phyloP scores from a whole-genome alignment of 176 grass and related monocot species.

The Neostapfia colusana region DNA sequence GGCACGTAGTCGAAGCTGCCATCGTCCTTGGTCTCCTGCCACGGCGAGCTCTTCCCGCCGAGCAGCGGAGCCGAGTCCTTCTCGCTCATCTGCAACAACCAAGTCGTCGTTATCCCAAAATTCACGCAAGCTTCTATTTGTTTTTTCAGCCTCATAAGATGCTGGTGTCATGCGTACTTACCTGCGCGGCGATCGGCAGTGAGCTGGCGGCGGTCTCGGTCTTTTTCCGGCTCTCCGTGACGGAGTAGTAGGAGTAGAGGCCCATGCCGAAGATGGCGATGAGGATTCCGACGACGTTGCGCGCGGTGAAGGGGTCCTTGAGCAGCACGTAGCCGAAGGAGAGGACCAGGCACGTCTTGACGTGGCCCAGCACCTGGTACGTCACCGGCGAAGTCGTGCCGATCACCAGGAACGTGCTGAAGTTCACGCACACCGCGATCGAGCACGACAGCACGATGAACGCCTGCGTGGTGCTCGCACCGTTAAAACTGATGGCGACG shows the following conservation, averaged over 20 bases:
- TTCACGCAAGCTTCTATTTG: background rate
- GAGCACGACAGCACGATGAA: conserved; percentile 78
- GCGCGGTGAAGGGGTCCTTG: conserved; percentile 66
- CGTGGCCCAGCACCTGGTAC: conserved; percentile 92
- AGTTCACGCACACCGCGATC: conserved; percentile 85
- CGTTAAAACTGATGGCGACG: background rate
- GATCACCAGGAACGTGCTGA: conserved; percentile 95
- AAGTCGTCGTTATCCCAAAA: background rate
- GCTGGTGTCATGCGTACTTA: background rate
- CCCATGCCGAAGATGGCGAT: conserved; percentile 91
- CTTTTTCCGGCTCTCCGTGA: conserved; percentile 70
- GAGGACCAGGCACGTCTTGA: conserved; percentile 91
- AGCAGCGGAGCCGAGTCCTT: conserved; percentile 43
- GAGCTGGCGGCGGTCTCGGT: conserved; percentile 13
- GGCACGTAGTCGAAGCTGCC: conserved; percentile 53
- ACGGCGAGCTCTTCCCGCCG: conserved; percentile 19
- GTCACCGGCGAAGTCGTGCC: conserved; percentile 91
- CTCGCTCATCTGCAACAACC: conserved; percentile 45
- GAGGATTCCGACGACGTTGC: conserved; percentile 81
- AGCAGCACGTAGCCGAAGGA: conserved; percentile 78
- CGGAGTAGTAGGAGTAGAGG: conserved; percentile 78
- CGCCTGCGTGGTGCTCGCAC: conserved; percentile 30
- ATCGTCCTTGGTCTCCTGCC: conserved; percentile 27
- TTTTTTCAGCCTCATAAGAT: background rate
- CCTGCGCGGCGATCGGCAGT: conserved; percentile 34